Percentiles rank a stretch among this genome's conserved stretches.
phyloP scores from a whole-genome alignment of 2,329 filamentous ascomycete species.

The Fusarium nygamai region DNA sequence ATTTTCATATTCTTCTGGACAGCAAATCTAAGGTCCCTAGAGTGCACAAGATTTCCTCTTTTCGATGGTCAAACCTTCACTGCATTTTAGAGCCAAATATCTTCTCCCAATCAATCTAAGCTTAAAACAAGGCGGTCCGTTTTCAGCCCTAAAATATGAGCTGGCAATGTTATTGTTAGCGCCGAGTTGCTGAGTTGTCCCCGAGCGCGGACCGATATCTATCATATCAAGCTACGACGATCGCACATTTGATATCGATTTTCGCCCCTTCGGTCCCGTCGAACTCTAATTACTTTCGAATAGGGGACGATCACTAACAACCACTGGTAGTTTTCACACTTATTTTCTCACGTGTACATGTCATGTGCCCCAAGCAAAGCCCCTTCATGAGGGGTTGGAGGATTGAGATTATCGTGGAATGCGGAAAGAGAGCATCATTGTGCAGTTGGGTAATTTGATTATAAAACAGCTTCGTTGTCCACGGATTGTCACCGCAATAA shows the following conservation, averaged over 20 bases:
- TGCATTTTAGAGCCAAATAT: not conserved
- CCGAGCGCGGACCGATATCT: not conserved
- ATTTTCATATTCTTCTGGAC: not conserved
- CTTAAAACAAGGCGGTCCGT: not conserved
- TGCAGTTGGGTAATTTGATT: not conserved
- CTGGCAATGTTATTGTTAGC: not conserved
- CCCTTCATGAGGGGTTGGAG: not conserved
- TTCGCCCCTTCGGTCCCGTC: not conserved
- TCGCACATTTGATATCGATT: not conserved
- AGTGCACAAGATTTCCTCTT: not conserved
- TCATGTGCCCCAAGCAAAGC: not conserved
- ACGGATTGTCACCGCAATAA: fast-evolving
- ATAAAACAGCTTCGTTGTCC: fast-evolving
- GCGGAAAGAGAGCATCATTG: not conserved
- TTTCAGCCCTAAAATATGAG: not conserved
- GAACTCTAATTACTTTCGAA: not conserved
- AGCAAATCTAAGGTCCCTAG: not conserved
- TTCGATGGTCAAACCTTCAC: not conserved
- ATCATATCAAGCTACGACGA: not conserved
- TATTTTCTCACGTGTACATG: not conserved
- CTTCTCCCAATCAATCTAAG: not conserved
- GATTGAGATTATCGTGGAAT: not conserved
- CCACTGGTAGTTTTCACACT: not conserved
- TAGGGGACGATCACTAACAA: not conserved
- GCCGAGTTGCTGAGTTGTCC: not conserved